A percentile compares a stretch with the other conserved stretches of the same genome.
phyloP scores from a whole-genome alignment of 208 protist genomes.

The Acanthamoeba culbertsoni region DNA sequence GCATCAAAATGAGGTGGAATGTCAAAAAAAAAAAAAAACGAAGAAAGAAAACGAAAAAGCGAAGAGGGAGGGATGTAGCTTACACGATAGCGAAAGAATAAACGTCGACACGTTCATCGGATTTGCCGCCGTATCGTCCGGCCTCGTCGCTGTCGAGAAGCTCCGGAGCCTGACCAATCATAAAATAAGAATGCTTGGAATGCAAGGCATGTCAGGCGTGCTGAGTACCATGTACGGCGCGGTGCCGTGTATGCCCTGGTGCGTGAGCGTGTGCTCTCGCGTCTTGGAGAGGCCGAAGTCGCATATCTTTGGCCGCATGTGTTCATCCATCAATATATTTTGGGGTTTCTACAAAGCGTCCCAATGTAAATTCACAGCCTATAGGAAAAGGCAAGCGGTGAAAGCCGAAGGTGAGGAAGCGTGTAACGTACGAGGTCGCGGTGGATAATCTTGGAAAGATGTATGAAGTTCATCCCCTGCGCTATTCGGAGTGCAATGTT shows the following conservation, averaged over 20 bases:
- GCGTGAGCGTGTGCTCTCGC: conserved; percentile 8
- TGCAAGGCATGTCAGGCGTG: neutral
- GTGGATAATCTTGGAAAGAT: conserved; percentile 34
- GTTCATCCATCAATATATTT: conserved; percentile 29
- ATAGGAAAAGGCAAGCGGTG: too few relatives aligned
- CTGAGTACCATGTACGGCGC: neutral
- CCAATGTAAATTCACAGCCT: too few relatives aligned
- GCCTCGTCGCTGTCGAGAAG: conserved; percentile 40
- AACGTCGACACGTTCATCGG: neutral
- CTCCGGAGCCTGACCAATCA: neutral
- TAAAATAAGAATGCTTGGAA: neutral
- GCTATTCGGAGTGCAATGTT: conserved; percentile 2
- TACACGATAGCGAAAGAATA: conserved; percentile 32
- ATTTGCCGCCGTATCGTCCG: neutral
- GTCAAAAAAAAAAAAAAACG: neutral
- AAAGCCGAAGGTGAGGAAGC: too few relatives aligned
- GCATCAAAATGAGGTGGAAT: neutral
- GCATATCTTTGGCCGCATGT: conserved; percentile 8
- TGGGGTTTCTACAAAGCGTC: neutral
- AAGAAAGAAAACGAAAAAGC: neutral
- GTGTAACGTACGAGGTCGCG: neutral
- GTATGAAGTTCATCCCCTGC: conserved; percentile 32
- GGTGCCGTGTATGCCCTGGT: conserved; percentile 23
- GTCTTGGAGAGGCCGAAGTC: conserved; percentile 11
- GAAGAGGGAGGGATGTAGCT: neutral